Evolutionary conservation across 257 asterid genomes (phyloP).

Genomic region (Salvia rosmarinus): DNA sequence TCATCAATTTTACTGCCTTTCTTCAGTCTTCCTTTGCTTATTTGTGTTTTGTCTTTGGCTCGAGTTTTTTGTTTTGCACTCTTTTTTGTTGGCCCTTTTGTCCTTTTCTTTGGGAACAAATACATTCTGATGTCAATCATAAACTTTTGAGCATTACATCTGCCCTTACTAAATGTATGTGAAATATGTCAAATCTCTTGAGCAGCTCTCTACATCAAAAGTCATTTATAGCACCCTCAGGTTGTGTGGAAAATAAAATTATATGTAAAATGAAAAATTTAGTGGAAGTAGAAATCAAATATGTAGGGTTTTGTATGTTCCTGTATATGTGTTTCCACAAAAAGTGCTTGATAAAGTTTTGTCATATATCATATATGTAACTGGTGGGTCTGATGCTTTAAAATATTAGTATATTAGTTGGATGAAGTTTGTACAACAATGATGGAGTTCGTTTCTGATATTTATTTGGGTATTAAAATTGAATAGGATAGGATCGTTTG

Average conservation of each 20-base stretch:
- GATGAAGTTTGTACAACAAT: not conserved
- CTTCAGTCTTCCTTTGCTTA: constrained; percentile 32
- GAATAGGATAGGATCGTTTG: not conserved
- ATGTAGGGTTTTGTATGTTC: not conserved
- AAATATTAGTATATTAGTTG: not conserved
- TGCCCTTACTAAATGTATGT: too few relatives aligned
- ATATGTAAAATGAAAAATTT: not conserved
- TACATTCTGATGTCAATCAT: constrained; percentile 27
- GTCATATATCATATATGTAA: not conserved
- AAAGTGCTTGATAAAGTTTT: not conserved
- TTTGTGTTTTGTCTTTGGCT: constrained; percentile 28
- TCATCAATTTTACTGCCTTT: constrained; percentile 34
- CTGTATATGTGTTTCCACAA: not conserved
- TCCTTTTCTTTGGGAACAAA: not conserved
- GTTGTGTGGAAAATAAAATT: not conserved
- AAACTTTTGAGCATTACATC: too few relatives aligned
- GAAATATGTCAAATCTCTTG: constrained; percentile 3
- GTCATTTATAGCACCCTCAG: not conserved
- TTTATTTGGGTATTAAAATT: not conserved
- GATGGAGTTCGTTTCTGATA: not conserved
- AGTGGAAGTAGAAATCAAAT: not conserved
- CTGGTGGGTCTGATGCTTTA: not conserved
- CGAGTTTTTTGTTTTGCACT: constrained; percentile 22
- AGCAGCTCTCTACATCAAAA: constrained; percentile 21
- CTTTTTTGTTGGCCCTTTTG: not conserved